Conservation (phyloP, 164 flowering plant species). For the Vitis amurensis region DNA sequence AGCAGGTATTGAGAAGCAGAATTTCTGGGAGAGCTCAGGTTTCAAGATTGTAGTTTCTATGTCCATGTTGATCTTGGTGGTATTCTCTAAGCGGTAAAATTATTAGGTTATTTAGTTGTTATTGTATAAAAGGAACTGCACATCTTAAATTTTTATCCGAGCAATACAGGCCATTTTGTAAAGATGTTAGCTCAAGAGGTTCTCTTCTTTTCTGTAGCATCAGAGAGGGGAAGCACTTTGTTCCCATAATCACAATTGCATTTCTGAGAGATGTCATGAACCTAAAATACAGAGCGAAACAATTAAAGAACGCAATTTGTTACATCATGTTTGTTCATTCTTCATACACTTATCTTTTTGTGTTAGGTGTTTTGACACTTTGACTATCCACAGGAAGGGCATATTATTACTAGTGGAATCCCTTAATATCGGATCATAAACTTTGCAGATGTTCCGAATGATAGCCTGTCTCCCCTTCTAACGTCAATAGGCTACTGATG, state of each 20-base stretch:
- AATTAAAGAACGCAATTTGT: too few species aligned
- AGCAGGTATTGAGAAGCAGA: constrained; percentile 45
- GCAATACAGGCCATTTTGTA: constrained; percentile 20
- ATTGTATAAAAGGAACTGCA: constrained; percentile 16
- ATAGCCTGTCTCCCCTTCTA: too few species aligned
- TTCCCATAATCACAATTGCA: not conserved
- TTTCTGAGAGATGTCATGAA: not conserved
- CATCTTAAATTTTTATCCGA: not conserved
- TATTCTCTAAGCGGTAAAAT: constrained; percentile 73
- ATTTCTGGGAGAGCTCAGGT: constrained; percentile 82
- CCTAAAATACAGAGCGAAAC: too few species aligned
- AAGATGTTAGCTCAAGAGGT: constrained; percentile 5
- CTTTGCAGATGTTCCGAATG: too few species aligned
- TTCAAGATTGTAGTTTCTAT: constrained; percentile 83
- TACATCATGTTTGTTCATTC: too few species aligned
- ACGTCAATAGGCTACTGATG: too few species aligned
- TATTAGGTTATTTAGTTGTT: not conserved
- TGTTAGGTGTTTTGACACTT: too few species aligned
- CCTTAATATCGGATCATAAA: too few species aligned
- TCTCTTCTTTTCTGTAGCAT: not conserved
- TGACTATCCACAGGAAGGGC: too few species aligned
- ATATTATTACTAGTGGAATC: too few species aligned
- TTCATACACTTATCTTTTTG: too few species aligned
- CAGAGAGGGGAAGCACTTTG: not conserved
- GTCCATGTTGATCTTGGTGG: constrained; percentile 86